These are phyloP conservation scores for Penicillium coffeae DNA, from an alignment of 495 filamentous ascomycete species.

Conservation along the genomic window DNA sequence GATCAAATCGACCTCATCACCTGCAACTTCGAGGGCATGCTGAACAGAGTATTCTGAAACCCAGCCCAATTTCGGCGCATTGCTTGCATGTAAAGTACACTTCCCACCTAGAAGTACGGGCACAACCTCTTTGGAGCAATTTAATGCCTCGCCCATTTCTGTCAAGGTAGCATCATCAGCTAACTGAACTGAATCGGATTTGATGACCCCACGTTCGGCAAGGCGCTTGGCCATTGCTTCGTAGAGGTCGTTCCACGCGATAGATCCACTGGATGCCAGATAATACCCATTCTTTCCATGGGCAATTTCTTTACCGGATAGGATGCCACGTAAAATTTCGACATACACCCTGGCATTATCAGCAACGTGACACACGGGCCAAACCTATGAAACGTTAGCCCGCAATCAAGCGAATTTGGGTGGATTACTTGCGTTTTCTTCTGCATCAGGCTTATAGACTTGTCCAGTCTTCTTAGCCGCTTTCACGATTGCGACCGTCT, in stretches of 20 bases:
- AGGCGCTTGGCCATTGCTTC: conserved; percentile 34
- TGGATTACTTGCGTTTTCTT: conserved; percentile 23
- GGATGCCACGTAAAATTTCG: conserved; percentile 38
- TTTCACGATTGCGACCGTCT: conserved; percentile 44
- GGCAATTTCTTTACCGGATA: conserved; percentile 29
- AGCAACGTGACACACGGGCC: conserved; percentile 46
- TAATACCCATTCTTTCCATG: conserved; percentile 46
- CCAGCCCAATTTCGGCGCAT: background rate
- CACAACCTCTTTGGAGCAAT: conserved; percentile 27
- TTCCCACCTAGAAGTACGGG: conserved; percentile 34
- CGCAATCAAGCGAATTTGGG: background rate
- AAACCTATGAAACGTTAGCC: conserved; percentile 25
- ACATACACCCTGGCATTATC: conserved; percentile 44
- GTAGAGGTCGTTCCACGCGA: conserved; percentile 49
- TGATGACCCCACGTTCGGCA: conserved; percentile 32
- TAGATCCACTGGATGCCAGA: conserved; percentile 42
- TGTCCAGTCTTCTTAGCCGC: conserved; percentile 32
- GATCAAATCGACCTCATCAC: background rate
- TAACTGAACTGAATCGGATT: conserved; percentile 23
- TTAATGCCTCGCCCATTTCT: conserved; percentile 35
- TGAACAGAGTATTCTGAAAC: background rate
- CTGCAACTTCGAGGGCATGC: background rate
- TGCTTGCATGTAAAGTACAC: conserved; percentile 8
- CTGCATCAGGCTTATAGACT: conserved; percentile 36
- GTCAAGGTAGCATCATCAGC: conserved; percentile 31